phyloP scores from a whole-genome alignment of 73 alveolate species.

The Blepharisma japonicum region DNA sequence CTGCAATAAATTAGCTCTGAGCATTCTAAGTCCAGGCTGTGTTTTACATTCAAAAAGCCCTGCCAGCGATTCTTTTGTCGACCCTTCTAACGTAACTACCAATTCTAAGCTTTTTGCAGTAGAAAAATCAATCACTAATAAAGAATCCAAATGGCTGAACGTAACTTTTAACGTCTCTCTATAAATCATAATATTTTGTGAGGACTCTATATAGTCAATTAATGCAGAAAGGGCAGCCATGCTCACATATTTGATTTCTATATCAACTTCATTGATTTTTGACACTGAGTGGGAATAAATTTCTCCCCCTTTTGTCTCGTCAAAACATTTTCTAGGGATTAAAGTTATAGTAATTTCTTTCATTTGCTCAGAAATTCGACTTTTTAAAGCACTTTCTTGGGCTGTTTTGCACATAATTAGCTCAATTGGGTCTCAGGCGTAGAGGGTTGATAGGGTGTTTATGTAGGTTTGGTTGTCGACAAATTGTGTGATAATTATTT shows the following conservation, averaged over 20 bases:
- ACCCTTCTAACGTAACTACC: not conserved
- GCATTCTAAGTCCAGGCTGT: conserved; percentile 25
- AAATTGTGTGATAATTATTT: conserved; percentile 23
- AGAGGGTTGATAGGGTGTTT: conserved; percentile 25
- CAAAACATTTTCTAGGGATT: conserved; percentile 20
- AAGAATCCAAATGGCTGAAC: conserved; percentile 12
- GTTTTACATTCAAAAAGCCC: conserved; percentile 31
- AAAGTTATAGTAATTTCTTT: not conserved
- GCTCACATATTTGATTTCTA: conserved; percentile 31
- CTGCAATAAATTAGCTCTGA: conserved; percentile 26
- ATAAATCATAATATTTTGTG: conserved; percentile 1
- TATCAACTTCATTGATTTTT: not conserved
- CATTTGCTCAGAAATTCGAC: not conserved
- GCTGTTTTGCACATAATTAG: conserved; percentile 9
- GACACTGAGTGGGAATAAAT: not conserved
- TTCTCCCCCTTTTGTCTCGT: conserved; percentile 16
- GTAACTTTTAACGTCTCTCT: conserved; percentile 12
- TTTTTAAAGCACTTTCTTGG: not conserved
- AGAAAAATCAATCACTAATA: not conserved
- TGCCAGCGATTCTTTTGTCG: conserved; percentile 9
- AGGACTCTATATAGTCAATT: conserved; percentile 11
- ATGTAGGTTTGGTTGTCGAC: conserved; percentile 25
- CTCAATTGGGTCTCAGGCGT: conserved; percentile 37
- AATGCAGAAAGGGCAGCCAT: conserved; percentile 37
- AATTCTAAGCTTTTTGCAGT: conserved; percentile 24